Conservation (phyloP, 352 stramenopile species). For the Pythium aristosporum region DNA sequence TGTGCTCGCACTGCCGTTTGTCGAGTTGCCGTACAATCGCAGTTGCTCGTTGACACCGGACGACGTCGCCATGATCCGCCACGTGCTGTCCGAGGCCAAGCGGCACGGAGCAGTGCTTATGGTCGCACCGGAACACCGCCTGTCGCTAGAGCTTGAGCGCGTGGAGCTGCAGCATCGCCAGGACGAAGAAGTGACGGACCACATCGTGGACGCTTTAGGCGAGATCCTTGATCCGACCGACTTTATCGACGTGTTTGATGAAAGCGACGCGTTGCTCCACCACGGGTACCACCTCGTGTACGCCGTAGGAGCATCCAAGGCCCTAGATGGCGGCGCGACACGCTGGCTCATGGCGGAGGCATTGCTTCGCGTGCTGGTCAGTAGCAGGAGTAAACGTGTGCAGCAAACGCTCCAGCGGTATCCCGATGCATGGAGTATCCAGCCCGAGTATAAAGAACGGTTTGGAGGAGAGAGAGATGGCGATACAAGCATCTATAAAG, state of each 20-base stretch:
- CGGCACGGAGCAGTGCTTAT: conserved; percentile 52
- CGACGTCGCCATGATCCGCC: conserved; percentile 32
- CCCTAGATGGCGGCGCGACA: conserved; percentile 45
- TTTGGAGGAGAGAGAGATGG: conserved; percentile 24
- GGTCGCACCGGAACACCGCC: conserved; percentile 81
- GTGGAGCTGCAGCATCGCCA: conserved; percentile 38
- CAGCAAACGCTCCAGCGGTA: conserved; percentile 36
- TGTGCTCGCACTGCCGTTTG: conserved; percentile 38
- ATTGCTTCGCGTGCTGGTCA: conserved; percentile 32
- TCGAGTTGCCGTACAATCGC: conserved; percentile 73
- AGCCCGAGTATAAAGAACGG: conserved; percentile 36
- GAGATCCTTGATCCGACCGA: conserved; percentile 44
- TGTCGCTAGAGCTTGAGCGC: conserved; percentile 86
- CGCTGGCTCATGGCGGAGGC: conserved; percentile 62
- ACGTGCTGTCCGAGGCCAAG: conserved; percentile 41
- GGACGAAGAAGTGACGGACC: background rate
- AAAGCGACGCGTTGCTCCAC: conserved; percentile 85
- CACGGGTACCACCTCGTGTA: conserved; percentile 90
- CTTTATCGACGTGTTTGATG: conserved; percentile 85
- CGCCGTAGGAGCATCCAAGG: conserved; percentile 50
- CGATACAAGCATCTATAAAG: conserved; percentile 29
- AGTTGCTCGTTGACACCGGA: conserved; percentile 38
- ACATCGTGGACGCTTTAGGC: conserved; percentile 29
- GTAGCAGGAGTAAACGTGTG: conserved; percentile 20
- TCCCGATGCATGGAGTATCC: conserved; percentile 35